Evolutionary conservation across 139 green algal species (phyloP), one percentile per base, ranked within the genome.

Genomic region (Micromonas pusilla): DNA sequence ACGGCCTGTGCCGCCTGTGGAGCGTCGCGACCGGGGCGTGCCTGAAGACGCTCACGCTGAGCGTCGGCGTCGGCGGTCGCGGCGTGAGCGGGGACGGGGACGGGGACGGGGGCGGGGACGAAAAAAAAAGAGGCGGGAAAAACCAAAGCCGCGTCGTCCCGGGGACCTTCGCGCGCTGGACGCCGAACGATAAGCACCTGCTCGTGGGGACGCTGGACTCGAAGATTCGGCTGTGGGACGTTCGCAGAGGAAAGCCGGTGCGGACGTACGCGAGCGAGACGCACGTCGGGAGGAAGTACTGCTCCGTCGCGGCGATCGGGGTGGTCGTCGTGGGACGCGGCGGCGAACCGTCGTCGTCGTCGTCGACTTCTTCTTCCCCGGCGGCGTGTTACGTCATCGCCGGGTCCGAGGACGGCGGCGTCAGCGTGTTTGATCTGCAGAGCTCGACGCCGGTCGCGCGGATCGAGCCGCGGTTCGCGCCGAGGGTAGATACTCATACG

Each of bases 1-100:
- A 97, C 76, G 92, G 45, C 45, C 9, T 57, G 9, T 23, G 9
- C 9, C 45, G 45, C 9, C 45, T 57, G 45, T 57, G 45, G 45
- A 23, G 9, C 45, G 45, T 57, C 45, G 45, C 45, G 9, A 57
- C 45, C 45, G 45, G 45, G 9, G 45, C 45, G 45, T 57, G 45
- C 45, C 45, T 57, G 9, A 57, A 16, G 45, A 57, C 45, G 45
- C 9, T 57, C 45, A 16, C 16, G 45, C 45, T 57, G 9, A 16
- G 45, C 9, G 9, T 57, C 9, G 45, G 45, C 9, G 45, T 9
- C 45, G 45, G 45, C 9, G 45, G 45, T 23, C 9, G 45, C 9
- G 45, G 45, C 45, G 45, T 9, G 9, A 16, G 45, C 9, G 45
- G 45, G 45, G 45, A 16, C 16, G 45, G 9, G 9, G 45, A 57